phyloP scores from a whole-genome alignment of 495 filamentous ascomycete species.

The Parmelia sp. region DNA sequence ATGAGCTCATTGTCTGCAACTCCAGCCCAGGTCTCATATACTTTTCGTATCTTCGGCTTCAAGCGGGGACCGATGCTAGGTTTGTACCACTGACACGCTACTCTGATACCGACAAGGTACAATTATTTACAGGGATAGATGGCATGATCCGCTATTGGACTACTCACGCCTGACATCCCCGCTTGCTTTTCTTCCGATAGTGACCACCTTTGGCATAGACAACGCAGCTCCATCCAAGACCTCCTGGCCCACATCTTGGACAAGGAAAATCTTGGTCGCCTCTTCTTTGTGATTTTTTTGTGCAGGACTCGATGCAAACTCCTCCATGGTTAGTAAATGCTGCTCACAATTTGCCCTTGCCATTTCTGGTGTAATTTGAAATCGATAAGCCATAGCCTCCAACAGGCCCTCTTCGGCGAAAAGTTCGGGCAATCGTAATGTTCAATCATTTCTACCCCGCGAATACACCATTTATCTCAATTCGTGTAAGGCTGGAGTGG shows the following conservation, averaged over 20 bases:
- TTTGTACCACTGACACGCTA: slow-evolving; percentile 7
- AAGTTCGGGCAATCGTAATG: slow-evolving; percentile 2
- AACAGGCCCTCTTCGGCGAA: neutral
- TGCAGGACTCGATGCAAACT: slow-evolving; percentile 4
- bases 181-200: slow-evolving; percentile 1
- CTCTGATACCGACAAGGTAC: neutral
- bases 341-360: slow-evolving; percentile 6
- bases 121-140: neutral
- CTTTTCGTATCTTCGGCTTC: slow-evolving; percentile 2
- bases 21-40: slow-evolving; percentile 1
- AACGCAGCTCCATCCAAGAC: neutral
- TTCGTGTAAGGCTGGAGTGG: slow-evolving; percentile 1
- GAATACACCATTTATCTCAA: slow-evolving; percentile 4
- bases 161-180: neutral
- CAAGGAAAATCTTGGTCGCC: neutral
- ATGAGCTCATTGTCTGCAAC: neutral
- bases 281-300: neutral
- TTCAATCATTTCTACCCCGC: slow-evolving; percentile 8
- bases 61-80: slow-evolving; percentile 4
- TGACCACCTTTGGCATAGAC: slow-evolving; percentile 11
- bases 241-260: slow-evolving; percentile 1
- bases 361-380: neutral
- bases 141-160: neutral
- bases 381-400: slow-evolving; percentile 1
- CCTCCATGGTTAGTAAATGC: slow-evolving; percentile 9